phyloP scores from a whole-genome alignment of 345 rosid species.

The Lepidium sativum region DNA sequence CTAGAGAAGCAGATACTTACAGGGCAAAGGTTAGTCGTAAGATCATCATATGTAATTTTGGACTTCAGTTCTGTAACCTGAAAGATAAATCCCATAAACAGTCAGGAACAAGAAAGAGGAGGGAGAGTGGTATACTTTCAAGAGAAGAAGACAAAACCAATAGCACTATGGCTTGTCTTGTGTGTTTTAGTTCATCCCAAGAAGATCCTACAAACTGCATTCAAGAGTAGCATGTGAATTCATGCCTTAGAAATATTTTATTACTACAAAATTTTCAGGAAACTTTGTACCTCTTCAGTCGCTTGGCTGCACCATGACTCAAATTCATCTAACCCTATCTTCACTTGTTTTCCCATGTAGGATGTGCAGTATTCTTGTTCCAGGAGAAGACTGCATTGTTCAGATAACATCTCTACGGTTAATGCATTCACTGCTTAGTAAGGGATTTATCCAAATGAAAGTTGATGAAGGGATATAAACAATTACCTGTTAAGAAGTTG shows the following conservation, averaged over 20 bases:
- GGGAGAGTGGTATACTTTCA: background rate
- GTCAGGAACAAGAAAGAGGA: conserved; percentile 2
- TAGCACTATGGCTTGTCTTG: conserved; percentile 72
- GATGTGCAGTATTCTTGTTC: conserved; percentile 81
- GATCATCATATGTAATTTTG: conserved; percentile 65
- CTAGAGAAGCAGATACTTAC: conserved; percentile 40
- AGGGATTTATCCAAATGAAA: background rate
- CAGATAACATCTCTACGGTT: conserved; percentile 2
- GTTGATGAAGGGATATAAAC: background rate
- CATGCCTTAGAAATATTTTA: background rate
- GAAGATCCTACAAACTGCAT: conserved; percentile 69
- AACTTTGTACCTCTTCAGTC: conserved; percentile 53
- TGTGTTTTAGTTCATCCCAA: conserved; percentile 86
- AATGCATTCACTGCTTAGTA: background rate
- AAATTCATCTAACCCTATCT: conserved; percentile 66
- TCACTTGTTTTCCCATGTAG: conserved; percentile 77
- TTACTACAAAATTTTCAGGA: background rate
- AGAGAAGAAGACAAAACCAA: conserved; percentile 47
- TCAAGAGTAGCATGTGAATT: background rate
- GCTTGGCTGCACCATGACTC: conserved; percentile 73
- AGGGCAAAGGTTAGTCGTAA: conserved; percentile 77
- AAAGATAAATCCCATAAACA: conserved; percentile 2
- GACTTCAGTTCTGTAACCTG: conserved; percentile 75
- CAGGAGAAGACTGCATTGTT: conserved; percentile 58
- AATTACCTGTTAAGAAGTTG: conserved; percentile 77